Evolutionary conservation across 164 flowering plant species (phyloP), one percentile per base, ranked within the genome.

Genomic region (Annona squamosa): DNA sequence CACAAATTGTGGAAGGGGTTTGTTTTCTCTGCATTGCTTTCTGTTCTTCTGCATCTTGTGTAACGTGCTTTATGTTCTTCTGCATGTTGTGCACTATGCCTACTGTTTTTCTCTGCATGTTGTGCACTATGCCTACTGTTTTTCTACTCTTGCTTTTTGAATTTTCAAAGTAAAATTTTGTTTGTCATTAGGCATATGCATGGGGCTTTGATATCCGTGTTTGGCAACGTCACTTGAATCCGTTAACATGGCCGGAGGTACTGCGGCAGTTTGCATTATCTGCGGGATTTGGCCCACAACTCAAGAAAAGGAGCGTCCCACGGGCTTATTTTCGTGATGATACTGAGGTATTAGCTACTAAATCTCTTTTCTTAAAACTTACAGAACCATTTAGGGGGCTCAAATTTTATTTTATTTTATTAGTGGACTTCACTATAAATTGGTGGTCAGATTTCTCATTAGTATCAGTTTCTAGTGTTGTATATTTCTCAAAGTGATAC

Each of bases 161-260:
- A 67, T 44, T 47, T 17, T 46, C 56, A 46, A 5, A 3, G 56
- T n/a, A 69, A 46, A 26, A 48, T n/a, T 73, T 73, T 17, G 46
- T 44, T 16, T 67, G 43, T 73, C 41, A 9, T 5, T 84, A 94
- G 98, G 98, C 98, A 70, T 91, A 89, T 87, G 85, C 91, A 52
- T 94, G 98, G 97, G 98, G 98, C n/a, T 94, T 94, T 84, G 90
- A 91, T 73, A 91, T 94, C 62, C 82, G 86, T 56, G 86, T 84
- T 81, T 94, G 98, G 98, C 90, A 90, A 76, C 77, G 80, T 45
- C 86, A 89, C 83, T 81, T 94, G 71, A 94, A 85, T 79, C 87
- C 91, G 19, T 77, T 90, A 78, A 91, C 98, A 13, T 94, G 98
- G 98, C 98, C 98, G 68, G 98, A 93, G 81, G 81, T 93, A 71